These are phyloP conservation scores for Phytophthora palmivora DNA, from an alignment of 352 stramenopile species.

Conservation along the genomic window DNA sequence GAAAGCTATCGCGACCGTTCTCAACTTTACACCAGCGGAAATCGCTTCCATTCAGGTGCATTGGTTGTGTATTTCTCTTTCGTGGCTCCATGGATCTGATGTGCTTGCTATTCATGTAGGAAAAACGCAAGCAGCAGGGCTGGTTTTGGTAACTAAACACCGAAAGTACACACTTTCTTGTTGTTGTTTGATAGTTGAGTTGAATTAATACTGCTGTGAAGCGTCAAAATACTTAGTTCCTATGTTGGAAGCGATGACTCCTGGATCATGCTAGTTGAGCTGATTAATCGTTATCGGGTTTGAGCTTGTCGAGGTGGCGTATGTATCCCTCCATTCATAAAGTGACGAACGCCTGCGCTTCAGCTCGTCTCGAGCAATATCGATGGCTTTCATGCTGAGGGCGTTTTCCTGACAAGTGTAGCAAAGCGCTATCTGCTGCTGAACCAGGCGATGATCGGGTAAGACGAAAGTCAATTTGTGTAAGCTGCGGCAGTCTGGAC, in stretches of 20 bases:
- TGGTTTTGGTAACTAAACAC: slow-evolving; percentile 68
- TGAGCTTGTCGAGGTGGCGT: slow-evolving; percentile 33
- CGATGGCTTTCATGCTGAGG: slow-evolving; percentile 28
- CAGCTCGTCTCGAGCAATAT: slow-evolving; percentile 39
- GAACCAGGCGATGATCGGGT: slow-evolving; percentile 34
- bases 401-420: slow-evolving; percentile 25
- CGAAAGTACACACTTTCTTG: slow-evolving; percentile 13
- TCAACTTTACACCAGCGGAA: slow-evolving; percentile 84
- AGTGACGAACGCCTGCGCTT: slow-evolving; percentile 25
- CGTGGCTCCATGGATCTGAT: background rate
- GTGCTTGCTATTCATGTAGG: slow-evolving; percentile 21
- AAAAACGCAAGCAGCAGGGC: slow-evolving; percentile 67
- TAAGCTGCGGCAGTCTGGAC: slow-evolving; percentile 50
- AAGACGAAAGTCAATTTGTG: slow-evolving; percentile 47
- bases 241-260: background rate
- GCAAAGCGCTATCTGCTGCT: slow-evolving; percentile 38
- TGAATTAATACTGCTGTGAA: slow-evolving; percentile 19
- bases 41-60: slow-evolving; percentile 62
- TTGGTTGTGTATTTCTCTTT: background rate
- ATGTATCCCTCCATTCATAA: slow-evolving; percentile 42
- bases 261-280: slow-evolving; percentile 37
- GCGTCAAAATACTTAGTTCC: slow-evolving; percentile 11
- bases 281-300: slow-evolving; percentile 31
- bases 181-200: slow-evolving; percentile 8
- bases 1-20: slow-evolving; percentile 87